Evolutionary conservation across 495 filamentous ascomycete species (phyloP), one percentile per base, ranked within the genome.

Genomic region (Trichoderma parareesei): DNA sequence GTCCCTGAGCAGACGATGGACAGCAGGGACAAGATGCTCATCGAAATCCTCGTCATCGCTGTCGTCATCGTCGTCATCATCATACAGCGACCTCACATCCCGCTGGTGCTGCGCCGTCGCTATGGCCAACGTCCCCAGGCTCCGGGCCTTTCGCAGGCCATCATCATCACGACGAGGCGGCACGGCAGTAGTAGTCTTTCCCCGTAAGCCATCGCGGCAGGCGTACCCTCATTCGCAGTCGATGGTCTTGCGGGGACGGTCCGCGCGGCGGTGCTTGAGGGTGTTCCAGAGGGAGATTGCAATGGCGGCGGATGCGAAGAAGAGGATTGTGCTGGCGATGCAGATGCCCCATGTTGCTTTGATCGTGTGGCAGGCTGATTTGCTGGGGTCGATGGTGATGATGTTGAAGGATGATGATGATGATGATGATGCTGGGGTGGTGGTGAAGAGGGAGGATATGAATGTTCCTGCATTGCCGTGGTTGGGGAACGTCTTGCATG

Each of bases 311-410:
- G 86, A 86, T 64, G 91, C 85, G 65, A 86, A 83, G 69, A 94
- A 91, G 57, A 92, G 75, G 37, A 93, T 84, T 73, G 88, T 93
- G 42, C 93, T 79, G 6, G 89, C 87, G 78, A 96, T 96, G 75
- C 84, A 83, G 64, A 97, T 74, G 18, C 92, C 93, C 93, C 92
- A 97, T 67, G 93, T 86, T 11, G 88, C 85, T 80, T 97, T 96
- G 75, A 89, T 88, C 81, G 94, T 87, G 68, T 84, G 85, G 78
- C 93, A 97, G 65, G 90, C 88, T 16, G 82, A 73, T 77, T 86
- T 87, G 63, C 82, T 88, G 38, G 69, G 65, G 3, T 64, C 55
- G 10, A 72, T 69, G 27, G 74, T 73, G 35, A 62, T 55, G 33
- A 63, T 46, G 60, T 2, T 69, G 53, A 69, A 67, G 38, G 62